A percentile compares a stretch with the other conserved stretches of the same genome.
These are phyloP conservation scores for Austroboletus festivus DNA, from an alignment of 768 basidiomycete genomes.

Conservation along the genomic window DNA sequence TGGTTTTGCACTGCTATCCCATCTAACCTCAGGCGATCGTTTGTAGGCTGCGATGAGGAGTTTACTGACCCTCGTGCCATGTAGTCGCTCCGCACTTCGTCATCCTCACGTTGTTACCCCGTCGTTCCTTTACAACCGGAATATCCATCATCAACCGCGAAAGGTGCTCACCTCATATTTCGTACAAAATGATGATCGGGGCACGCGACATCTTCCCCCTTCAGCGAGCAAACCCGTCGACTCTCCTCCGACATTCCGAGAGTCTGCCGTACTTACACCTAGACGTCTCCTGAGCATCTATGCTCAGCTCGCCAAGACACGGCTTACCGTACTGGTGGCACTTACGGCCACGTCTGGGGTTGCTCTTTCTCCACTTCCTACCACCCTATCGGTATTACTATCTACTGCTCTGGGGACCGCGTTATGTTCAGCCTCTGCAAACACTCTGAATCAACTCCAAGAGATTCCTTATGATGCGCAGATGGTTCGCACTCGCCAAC, in stretches of 20 bases:
- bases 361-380: slow-evolving; percentile 85
- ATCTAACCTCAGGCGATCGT: neutral
- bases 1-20: neutral
- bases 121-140: slow-evolving; percentile 7
- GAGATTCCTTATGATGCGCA: slow-evolving; percentile 97
- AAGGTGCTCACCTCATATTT: slow-evolving; percentile 53
- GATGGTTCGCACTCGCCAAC: slow-evolving; percentile 84
- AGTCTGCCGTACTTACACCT: slow-evolving; percentile 44
- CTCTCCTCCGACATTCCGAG: slow-evolving; percentile 31
- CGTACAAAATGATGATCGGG: slow-evolving; percentile 61
- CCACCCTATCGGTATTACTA: slow-evolving; percentile 79
- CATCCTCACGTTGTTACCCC: slow-evolving; percentile 4
- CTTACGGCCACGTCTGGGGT: slow-evolving; percentile 91
- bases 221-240: slow-evolving; percentile 11
- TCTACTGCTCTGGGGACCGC: slow-evolving; percentile 87
- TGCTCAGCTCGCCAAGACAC: slow-evolving; percentile 77
- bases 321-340: slow-evolving; percentile 79
- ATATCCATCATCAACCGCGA: slow-evolving; percentile 14
- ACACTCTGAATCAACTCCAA: slow-evolving; percentile 91
- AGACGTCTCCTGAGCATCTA: slow-evolving; percentile 63
- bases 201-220: slow-evolving; percentile 14
- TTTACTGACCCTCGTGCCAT: slow-evolving; percentile 8
- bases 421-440: slow-evolving; percentile 90
- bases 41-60: slow-evolving; percentile 18
- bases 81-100: slow-evolving; percentile 12